Evolutionary conservation across 441 rosid species (phyloP).

Genomic region (Bruguiera hainesii): DNA sequence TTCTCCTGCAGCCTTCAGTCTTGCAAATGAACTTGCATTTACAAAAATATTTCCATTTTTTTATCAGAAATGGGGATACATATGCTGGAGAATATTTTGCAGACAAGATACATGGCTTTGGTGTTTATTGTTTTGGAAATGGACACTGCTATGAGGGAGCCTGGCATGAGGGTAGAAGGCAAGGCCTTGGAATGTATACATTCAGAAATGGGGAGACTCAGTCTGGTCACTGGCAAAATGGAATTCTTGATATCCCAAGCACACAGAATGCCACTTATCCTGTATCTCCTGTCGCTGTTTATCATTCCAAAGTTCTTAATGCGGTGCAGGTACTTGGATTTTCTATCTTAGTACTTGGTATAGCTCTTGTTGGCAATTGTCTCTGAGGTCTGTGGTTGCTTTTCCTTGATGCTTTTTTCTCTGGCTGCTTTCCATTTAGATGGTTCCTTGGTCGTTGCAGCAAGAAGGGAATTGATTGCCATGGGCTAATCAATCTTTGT

Average conservation of each 20-base stretch:
- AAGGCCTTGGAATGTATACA: conserved; percentile 89
- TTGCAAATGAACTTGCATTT: not conserved
- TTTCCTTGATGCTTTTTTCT: not conserved
- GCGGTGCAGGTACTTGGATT: conserved; percentile 60
- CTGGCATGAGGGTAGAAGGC: conserved; percentile 90
- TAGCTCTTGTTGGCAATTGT: not conserved
- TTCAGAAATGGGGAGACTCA: conserved; percentile 85
- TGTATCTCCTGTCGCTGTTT: conserved; percentile 64
- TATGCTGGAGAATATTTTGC: conserved; percentile 92
- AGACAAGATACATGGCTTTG: conserved; percentile 74
- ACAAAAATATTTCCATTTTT: not conserved
- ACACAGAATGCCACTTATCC: conserved; percentile 53
- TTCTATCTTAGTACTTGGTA: not conserved
- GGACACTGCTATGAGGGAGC: conserved; percentile 74
- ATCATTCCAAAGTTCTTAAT: conserved; percentile 82
- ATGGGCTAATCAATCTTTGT: not conserved
- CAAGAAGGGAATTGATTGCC: not conserved
- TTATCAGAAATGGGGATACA: conserved; percentile 70
- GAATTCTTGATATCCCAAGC: conserved; percentile 67
- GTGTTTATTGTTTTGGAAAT: conserved; percentile 61
- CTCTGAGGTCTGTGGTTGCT: not conserved
- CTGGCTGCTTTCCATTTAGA: not conserved
- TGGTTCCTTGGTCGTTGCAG: not conserved
- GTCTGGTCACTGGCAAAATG: conserved; percentile 93
- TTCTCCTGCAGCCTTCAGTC: not conserved